Conservation (phyloP, 2,329 filamentous ascomycete genomes). For the Pseudogymnoascus sp. region DNA sequence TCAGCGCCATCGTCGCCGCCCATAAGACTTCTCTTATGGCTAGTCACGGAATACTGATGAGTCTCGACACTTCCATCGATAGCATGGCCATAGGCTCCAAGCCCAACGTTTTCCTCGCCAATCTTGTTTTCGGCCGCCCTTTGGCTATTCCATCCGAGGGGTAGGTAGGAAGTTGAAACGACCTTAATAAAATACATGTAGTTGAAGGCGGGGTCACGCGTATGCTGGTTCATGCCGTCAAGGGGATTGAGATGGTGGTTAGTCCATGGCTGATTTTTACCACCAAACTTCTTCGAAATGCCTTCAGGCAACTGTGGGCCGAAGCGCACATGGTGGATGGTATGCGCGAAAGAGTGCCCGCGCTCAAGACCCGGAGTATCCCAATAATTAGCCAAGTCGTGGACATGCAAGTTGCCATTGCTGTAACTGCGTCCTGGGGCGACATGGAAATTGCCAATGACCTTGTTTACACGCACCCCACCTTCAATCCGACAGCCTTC, state of each 20-base stretch:
- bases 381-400: constrained; percentile 95
- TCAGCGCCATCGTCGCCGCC: constrained; percentile 80
- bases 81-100: constrained; percentile 60
- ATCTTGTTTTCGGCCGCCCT: constrained; percentile 32
- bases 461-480: constrained; percentile 90
- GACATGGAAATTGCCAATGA: constrained; percentile 97
- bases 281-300: constrained; percentile 51
- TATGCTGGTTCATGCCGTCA: constrained; percentile 68
- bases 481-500: constrained; percentile 96
- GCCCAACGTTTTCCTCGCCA: constrained; percentile 45
- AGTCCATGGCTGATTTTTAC: constrained; percentile 57
- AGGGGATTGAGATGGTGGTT: constrained; percentile 90
- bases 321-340: constrained; percentile 82
- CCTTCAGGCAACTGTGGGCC: constrained; percentile 80
- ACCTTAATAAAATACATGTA: constrained; percentile 99
- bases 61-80: constrained; percentile 81
- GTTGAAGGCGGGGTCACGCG: constrained; percentile 77
- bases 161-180: constrained; percentile 88
- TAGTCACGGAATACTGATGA: constrained; percentile 96
- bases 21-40: constrained; percentile 78
- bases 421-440: constrained; percentile 94
- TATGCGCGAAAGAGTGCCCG: constrained; percentile 80
- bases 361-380: constrained; percentile 53
- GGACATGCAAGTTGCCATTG: constrained; percentile 93
- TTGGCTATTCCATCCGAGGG: constrained; percentile 74